Evolutionary conservation across 306 rosid genomes (phyloP).

Genomic region (Quercus robur): DNA sequence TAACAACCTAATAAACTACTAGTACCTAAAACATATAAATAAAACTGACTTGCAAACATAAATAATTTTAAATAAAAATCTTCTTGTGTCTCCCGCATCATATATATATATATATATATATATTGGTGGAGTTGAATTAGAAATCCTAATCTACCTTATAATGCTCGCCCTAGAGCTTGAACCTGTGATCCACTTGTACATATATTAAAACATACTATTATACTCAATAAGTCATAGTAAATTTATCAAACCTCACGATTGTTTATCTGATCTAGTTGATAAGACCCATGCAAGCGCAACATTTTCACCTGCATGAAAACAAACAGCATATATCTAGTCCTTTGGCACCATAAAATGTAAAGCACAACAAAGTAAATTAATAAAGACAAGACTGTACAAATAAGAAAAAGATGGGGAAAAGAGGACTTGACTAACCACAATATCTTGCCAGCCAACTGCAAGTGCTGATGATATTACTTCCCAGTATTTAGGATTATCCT

Average conservation of each 20-base stretch:
- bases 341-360: conserved; percentile 17
- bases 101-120: too few relatives aligned
- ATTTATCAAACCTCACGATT: conserved; percentile 74
- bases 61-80: too few relatives aligned
- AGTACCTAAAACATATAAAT: too few relatives aligned
- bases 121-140: too few relatives aligned
- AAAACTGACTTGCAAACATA: too few relatives aligned
- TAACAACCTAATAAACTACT: too few relatives aligned
- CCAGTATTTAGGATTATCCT: conserved; percentile 83
- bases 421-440: conserved; percentile 63
- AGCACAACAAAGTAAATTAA: conserved; percentile 19
- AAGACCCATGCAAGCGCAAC: conserved; percentile 91
- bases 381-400: conserved; percentile 5
- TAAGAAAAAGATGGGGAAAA: background rate
- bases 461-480: conserved; percentile 70
- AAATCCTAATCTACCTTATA: too few relatives aligned
- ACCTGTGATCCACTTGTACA: background rate
- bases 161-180: too few relatives aligned
- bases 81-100: too few relatives aligned
- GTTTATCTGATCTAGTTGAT: conserved; percentile 73
- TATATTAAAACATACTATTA: background rate
- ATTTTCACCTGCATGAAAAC: conserved; percentile 69
- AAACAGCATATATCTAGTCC: conserved; percentile 15
- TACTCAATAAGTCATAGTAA: background rate
- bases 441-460: conserved; percentile 93